phyloP scores from a whole-genome alignment of 2,329 filamentous ascomycete species.

The Cylindrodendrum hubeiense region DNA sequence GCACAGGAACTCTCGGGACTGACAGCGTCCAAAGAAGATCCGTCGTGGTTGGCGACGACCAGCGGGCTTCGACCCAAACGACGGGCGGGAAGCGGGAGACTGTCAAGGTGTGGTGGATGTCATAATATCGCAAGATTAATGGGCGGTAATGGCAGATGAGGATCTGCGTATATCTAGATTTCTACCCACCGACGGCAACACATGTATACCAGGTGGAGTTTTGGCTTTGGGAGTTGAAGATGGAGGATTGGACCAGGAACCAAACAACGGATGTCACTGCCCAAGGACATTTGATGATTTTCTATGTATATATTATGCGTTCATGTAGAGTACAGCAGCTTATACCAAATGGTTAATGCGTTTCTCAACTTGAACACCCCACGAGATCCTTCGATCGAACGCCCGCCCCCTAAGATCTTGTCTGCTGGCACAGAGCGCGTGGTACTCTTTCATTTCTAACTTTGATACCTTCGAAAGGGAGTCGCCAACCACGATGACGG shows the following conservation, averaged over 20 bases:
- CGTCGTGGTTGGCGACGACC: slow-evolving; percentile 27
- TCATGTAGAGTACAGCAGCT: slow-evolving; percentile 1
- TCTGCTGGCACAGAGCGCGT: too few relatives aligned
- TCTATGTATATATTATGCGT: slow-evolving; percentile 8
- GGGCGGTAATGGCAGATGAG: slow-evolving; percentile 14
- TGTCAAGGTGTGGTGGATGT: slow-evolving; percentile 44
- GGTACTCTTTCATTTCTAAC: too few relatives aligned
- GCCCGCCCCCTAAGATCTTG: too few relatives aligned
- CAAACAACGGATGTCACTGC: background rate
- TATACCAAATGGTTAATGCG: background rate
- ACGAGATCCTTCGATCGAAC: too few relatives aligned
- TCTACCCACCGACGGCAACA: background rate
- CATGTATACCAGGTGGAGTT: slow-evolving; percentile 20
- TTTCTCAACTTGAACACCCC: background rate
- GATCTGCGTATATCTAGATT: slow-evolving; percentile 4
- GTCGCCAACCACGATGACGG: too few relatives aligned
- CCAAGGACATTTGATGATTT: slow-evolving; percentile 1
- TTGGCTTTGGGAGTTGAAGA: background rate
- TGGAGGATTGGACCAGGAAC: background rate
- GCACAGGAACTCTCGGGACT: slow-evolving; percentile 32
- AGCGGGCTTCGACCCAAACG: slow-evolving; percentile 23
- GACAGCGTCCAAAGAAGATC: slow-evolving; percentile 36
- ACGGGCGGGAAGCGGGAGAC: slow-evolving; percentile 39
- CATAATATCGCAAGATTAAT: slow-evolving; percentile 16
- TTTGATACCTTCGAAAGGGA: too few relatives aligned